Conservation (phyloP, 495 filamentous ascomycete genomes). For the Aspergillus indologenus region DNA sequence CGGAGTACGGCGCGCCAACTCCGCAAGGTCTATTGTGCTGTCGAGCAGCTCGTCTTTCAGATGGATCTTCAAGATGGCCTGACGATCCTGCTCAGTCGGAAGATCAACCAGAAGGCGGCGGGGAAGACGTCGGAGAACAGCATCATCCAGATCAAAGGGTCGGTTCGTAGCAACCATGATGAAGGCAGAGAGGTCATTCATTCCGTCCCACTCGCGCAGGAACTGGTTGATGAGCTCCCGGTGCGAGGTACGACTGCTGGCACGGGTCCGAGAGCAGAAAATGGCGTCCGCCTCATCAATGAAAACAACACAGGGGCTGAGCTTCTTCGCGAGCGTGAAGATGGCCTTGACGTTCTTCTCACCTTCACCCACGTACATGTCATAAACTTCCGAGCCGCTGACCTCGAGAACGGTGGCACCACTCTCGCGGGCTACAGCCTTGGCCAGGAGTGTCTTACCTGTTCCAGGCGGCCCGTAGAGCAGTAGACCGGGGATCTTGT, state of each 20-base stretch:
- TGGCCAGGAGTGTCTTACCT: slow-evolving; percentile 92
- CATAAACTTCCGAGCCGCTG: slow-evolving; percentile 76
- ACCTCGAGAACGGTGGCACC: slow-evolving; percentile 80
- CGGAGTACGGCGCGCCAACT: slow-evolving; percentile 71
- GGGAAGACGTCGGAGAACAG: slow-evolving; percentile 79
- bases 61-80: slow-evolving; percentile 79
- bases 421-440: slow-evolving; percentile 92
- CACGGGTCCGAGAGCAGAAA: slow-evolving; percentile 66
- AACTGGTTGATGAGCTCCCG: slow-evolving; percentile 97
- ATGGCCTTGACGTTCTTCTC: slow-evolving; percentile 97
- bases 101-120: slow-evolving; percentile 84
- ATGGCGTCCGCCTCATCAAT: slow-evolving; percentile 96
- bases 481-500: slow-evolving; percentile 84
- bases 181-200: slow-evolving; percentile 81
- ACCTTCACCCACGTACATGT: slow-evolving; percentile 94
- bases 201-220: slow-evolving; percentile 95
- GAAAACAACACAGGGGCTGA: slow-evolving; percentile 92
- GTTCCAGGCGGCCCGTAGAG: slow-evolving; percentile 95
- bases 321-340: slow-evolving; percentile 86
- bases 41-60: slow-evolving; percentile 74
- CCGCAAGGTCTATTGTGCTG: slow-evolving; percentile 61
- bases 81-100: slow-evolving; percentile 72
- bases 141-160: slow-evolving; percentile 93
- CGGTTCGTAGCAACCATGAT: slow-evolving; percentile 99
- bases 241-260: slow-evolving; percentile 59